phyloP scores from a whole-genome alignment of 2,329 filamentous ascomycete genomes.

The Xylogone sp. region DNA sequence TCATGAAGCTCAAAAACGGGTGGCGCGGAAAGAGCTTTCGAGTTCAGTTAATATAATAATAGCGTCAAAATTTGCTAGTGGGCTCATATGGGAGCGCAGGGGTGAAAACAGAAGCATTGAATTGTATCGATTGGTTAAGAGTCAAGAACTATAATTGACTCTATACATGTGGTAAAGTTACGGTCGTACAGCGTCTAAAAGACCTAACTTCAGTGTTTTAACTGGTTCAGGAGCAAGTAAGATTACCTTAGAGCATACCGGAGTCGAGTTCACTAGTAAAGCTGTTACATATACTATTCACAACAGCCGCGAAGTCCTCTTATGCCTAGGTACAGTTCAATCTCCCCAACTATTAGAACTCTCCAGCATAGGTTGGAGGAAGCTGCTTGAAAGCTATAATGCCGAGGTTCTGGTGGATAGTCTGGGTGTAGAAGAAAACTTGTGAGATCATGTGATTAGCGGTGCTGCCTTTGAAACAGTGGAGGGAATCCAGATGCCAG shows the following conservation, averaged over 20 bases:
- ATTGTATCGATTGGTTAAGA: too few species aligned
- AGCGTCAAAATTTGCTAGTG: too few species aligned
- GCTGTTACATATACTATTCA: constrained; percentile 17
- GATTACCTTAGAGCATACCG: constrained; percentile 35
- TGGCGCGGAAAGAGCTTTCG: too few species aligned
- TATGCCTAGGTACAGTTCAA: constrained; percentile 19
- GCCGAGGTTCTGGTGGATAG: constrained; percentile 15
- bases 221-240: constrained; percentile 82
- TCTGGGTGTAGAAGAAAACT: constrained; percentile 20
- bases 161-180: too few species aligned
- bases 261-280: constrained; percentile 6
- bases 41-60: too few species aligned
- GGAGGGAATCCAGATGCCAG: constrained; percentile 25
- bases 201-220: constrained; percentile 69
- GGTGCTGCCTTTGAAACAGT: constrained; percentile 29
- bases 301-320: constrained; percentile 22
- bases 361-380: constrained; percentile 24
- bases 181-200: too few species aligned
- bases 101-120: too few species aligned
- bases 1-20: too few species aligned
- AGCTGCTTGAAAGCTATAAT: constrained; percentile 10
- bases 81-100: too few species aligned
- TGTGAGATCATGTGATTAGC: constrained; percentile 16
- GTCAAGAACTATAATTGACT: too few species aligned
- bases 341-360: constrained; percentile 29